Base-by-base conservation (phyloP, 2,329 filamentous ascomycete species). In the Tolypocladium cylindrosporum region DNA sequence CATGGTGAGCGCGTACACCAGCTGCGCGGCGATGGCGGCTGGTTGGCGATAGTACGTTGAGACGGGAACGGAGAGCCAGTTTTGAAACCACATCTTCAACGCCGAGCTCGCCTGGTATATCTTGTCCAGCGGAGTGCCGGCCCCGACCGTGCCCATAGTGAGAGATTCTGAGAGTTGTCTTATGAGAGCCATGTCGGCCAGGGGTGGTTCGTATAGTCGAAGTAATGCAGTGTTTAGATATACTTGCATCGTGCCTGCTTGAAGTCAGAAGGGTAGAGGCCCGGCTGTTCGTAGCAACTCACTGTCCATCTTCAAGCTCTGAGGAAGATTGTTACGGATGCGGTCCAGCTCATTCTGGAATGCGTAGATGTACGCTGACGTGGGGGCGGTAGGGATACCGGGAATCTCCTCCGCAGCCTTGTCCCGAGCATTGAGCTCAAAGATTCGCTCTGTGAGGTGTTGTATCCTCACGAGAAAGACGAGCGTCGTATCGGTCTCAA, bases 1-100 rank as follows among this genome's bases (percentile, higher is more conserved):
- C 72, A 80, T 79, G 5, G 73, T 77, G 48, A 79, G 67, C n/a
- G 74, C 75, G 56, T 81, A 79, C 4, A 81, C 73, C 0, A 82
- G 67, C 56, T 82, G 77, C 1, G 74, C 67, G 40, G 72, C 77
- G 0, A 74, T 64, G 0, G 75, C 69, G 10, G 81, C 75, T 0
- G 81, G 78, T 31, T 81, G 69, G 37, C 73, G 70, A 58, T 76
- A 75, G 57, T 78, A 80, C 4, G 72, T 67, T 0, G 67, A 61
- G 0, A 74, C 67, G 0, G 80, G 75, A 0, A 83, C 66, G 0
- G 71, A 64, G 2, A 78, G 69, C 72, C 79, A 80, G 42, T 70
- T 69, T 2, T 80, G 74, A 54, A 83, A 82, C 69, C 78, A 84
- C 0, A 67, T 65, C 42, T 73, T 75, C 0, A 82, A 64, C 1